phyloP scores from a whole-genome alignment of 306 rosid genomes.

The Myrica gale region DNA sequence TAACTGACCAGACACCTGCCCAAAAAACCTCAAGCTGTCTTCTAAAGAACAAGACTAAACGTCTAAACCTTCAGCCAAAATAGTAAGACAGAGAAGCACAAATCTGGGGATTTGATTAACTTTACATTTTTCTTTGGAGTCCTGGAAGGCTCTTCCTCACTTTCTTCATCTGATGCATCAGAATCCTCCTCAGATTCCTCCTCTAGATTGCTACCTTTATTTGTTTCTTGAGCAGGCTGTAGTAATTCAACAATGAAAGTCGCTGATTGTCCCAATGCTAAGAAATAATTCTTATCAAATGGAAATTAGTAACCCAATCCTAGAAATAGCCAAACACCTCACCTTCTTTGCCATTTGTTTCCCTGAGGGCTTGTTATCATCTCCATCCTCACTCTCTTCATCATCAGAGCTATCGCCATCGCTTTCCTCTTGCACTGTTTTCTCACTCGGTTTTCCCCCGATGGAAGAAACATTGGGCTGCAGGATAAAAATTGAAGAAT shows the following conservation, averaged over 20 bases:
- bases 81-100: background rate
- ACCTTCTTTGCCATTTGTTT: conserved; percentile 9
- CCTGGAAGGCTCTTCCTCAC: conserved; percentile 36
- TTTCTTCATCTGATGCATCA: conserved; percentile 21
- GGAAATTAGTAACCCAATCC: background rate
- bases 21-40: background rate
- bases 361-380: conserved; percentile 21
- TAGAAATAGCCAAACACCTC: background rate
- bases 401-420: conserved; percentile 26
- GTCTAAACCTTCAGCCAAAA: background rate
- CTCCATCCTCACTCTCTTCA: conserved; percentile 2
- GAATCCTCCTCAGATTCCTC: conserved; percentile 46
- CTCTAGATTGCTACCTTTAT: conserved; percentile 27
- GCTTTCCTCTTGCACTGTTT: conserved; percentile 25
- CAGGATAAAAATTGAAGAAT: background rate
- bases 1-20: background rate
- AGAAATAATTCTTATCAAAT: background rate
- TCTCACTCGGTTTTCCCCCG: conserved; percentile 20
- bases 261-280: background rate
- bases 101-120: background rate
- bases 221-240: conserved; percentile 28
- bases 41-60: background rate
- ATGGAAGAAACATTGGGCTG: conserved; percentile 10
- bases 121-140: conserved; percentile 54
- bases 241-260: background rate